Evolutionary conservation across 306 rosid genomes (phyloP), one percentile per base, ranked within the genome.

Genomic region (Dalbergia cultrata): DNA sequence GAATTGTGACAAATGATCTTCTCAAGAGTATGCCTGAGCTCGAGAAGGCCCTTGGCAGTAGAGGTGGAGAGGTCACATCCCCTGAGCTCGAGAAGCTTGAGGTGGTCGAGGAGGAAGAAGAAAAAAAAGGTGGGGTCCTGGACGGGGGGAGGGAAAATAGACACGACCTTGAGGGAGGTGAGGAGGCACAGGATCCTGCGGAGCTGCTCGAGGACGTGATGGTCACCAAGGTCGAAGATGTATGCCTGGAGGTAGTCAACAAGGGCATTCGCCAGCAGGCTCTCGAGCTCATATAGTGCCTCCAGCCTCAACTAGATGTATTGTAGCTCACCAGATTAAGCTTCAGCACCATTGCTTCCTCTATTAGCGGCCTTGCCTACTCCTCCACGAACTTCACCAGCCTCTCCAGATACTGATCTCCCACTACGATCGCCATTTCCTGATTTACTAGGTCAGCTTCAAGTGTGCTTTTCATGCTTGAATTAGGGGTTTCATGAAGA

Each of bases 221-320:
- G 96, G 74, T 95, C 99, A n/a, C 99, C 99, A 54, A 95, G 97
- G 94, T 95, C 99, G 19, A 96, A 91, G 6, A 95, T 89, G 62
- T 95, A 95, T 13, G 99, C 98, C 13, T 97, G 90, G 50, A 95
- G 91, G 70, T 95, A 93, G 61, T 95, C 99, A 1, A 95, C 92
- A 4, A 98, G 98, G 43, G 99, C 98, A 2, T 94, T 97, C 45
- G 89, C 67, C 3, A 95, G 89, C 53, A 95, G 92, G 82, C 89
- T 87, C 79, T 95, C 98, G 8, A 95, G 85, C 83, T 95, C 99
- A 57, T 86, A 84, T 75, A 95, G 85, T 7, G 97, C 96, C 87
- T 95, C 99, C 5, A 95, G 85, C 75, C 99, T 84, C 7, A 93
- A 91, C 84, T 93, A 94, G 35, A 93, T 97, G 65, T 95, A 95